Evolutionary conservation across 1,284 basidiomycete genomes (phyloP), one percentile per base, ranked within the genome.

Genomic region (Rhodotorula sp.): DNA sequence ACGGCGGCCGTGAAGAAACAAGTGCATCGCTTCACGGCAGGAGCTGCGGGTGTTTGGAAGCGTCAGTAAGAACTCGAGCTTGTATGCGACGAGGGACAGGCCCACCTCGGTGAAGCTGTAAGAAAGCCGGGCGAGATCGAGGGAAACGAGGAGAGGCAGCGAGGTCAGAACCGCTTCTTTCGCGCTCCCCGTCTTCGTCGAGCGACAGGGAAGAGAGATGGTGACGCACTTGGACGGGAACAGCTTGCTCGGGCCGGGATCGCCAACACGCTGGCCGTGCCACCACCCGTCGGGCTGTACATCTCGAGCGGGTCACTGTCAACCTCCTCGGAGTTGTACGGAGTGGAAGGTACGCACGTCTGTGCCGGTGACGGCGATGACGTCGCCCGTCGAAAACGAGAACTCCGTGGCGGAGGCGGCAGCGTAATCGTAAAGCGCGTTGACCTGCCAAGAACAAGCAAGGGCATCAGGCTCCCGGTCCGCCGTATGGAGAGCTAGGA

Each of bases 361-460:
- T 0, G 79, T 80, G 15, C 64, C 74, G 7, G 71, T 74, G 7
- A 80, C 78, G 1, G 76, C 77, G 32, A 80, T 78, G 4, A 79
- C 77, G 39, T 80, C 79, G 22, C 78, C 78, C n/a, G 60, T 58
- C 21, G 71, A 66, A 71, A 80, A 80, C 8, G 70, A 68, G 55
- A 83, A 81, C 81, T 95, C 92, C 80, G 93, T 90, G 7, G 90
- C 88, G 72, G 91, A 91, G 84, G 82, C 9, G 1, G 60, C 66
- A 17, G 60, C 55, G 29, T 97, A 97, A 81, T 97, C 92, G 81
- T 94, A 97, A 78, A 97, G 82, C 48, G 95, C 95, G 84, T 92
- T 91, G 72, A 96, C 93, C 70, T 91, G 75, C 41, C 66, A 32
- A 39, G 21, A 13, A 34, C 12, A 12, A 8, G 13, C 36, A 22